phyloP scores from a whole-genome alignment of 352 stramenopile genomes.

The Phytopythium montanum region DNA sequence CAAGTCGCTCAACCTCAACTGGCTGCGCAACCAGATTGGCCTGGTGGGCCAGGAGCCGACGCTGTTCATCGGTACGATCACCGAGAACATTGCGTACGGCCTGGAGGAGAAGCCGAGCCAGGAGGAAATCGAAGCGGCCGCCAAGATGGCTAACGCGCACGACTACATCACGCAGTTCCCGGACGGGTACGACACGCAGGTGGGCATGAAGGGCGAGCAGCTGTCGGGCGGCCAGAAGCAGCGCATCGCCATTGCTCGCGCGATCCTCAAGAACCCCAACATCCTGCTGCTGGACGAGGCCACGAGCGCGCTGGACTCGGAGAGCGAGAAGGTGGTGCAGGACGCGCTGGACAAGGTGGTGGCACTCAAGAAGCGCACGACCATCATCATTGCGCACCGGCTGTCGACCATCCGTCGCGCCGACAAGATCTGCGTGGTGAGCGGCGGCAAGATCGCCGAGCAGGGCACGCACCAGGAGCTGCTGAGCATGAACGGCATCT shows the following conservation, averaged over 20 bases:
- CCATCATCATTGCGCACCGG: conserved; percentile 92
- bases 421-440: conserved; percentile 18
- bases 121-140: conserved; percentile 72
- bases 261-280: conserved; percentile 69
- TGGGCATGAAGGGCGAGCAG: conserved; percentile 26
- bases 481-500: conserved; percentile 42
- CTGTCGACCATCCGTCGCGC: conserved; percentile 58
- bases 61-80: conserved; percentile 58
- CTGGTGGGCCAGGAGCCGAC: conserved; percentile 58
- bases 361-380: conserved; percentile 50
- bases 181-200: conserved; percentile 78
- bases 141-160: conserved; percentile 31
- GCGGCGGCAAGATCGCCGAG: conserved; percentile 33
- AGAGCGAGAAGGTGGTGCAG: conserved; percentile 81
- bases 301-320: conserved; percentile 72
- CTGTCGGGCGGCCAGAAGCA: conserved; percentile 38
- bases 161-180: conserved; percentile 68
- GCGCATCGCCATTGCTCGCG: conserved; percentile 29
- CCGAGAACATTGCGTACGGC: conserved; percentile 54
- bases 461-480: conserved; percentile 38
- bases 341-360: conserved; percentile 61
- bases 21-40: conserved; percentile 58
- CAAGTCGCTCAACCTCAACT: conserved; percentile 62
- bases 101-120: conserved; percentile 30
- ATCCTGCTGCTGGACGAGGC: conserved; percentile 89